Base-by-base conservation (phyloP, 202 grass and related monocot genomes). In the Cymbopogon flexuosus region DNA sequence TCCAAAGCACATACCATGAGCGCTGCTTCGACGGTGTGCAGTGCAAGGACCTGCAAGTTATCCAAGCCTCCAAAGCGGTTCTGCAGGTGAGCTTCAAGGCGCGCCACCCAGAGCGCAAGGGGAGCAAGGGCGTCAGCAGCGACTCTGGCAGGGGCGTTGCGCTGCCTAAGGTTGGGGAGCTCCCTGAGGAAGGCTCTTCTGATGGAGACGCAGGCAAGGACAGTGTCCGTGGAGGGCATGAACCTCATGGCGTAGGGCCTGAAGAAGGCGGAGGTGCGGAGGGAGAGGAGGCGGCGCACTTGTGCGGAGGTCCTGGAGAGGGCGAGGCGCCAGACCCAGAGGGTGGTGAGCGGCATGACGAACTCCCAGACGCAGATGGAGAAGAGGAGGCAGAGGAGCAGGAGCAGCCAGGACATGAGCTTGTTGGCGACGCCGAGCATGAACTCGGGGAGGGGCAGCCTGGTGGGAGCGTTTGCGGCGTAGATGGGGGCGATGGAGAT, bases 181-280 rank as follows among this genome's bases (percentile, higher is more conserved):
- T 91, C 81, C 72, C 89, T 81, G 82, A 91, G 83, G 64, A 87
- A 91, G 69, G 82, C 81, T 40, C 85, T 82, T 49, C 85, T 68
- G 40, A 81, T 81, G n/a, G 89, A 87, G 14, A 81, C 89, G 5
- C 89, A 87, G 62, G 86, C 84, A 10, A 91, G 76, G 13, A 91
- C 68, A 22, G 86, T 75, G 16, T 84, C 85, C 8, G 76, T 29
- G 10, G 81, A 72, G 76, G 87, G 81, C 59, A 79, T 71, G 43
- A 88, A 83, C 27, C 72, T 72, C 13, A 88, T 39, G 6, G 76
- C 67, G 34, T 54, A 64, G 30, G 75, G 29, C 23, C 69, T 68
- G 35, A 23, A 65, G 29, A 22, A 80, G 72, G 62, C 40, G 6
- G 81, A 63, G 47, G 72, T 21, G 35, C 75, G 76, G 56, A 78